These are phyloP conservation scores for Cryptosporidium ryanae DNA, from an alignment of 169 alveolate species.

Conservation along the genomic window DNA sequence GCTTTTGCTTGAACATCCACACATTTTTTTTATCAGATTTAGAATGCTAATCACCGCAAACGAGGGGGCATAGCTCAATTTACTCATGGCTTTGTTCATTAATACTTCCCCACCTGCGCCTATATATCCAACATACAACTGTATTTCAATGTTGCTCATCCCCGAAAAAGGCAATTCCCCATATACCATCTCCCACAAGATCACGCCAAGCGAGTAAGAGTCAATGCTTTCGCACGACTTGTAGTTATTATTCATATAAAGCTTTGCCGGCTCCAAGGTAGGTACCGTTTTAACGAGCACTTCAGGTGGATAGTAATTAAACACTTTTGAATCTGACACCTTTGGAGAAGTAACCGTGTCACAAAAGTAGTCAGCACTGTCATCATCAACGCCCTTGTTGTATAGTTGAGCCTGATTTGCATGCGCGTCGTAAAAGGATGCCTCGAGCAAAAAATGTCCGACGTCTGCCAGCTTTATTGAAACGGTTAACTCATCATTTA, in stretches of 20 bases:
- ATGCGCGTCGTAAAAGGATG: slow-evolving; percentile 25
- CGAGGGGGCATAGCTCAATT: too few species aligned
- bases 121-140: slow-evolving; percentile 52
- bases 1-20: slow-evolving; percentile 1
- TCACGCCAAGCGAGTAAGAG: slow-evolving; percentile 32
- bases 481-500: too few species aligned
- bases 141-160: slow-evolving; percentile 35
- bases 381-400: not conserved
- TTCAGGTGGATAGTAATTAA: slow-evolving; percentile 64
- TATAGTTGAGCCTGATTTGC: not conserved
- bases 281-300: slow-evolving; percentile 11
- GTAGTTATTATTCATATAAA: slow-evolving; percentile 7
- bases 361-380: not conserved
- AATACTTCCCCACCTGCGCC: too few species aligned
- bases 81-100: too few species aligned
- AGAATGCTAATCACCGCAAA: too few species aligned
- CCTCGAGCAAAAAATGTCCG: slow-evolving; percentile 57
- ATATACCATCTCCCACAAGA: slow-evolving; percentile 69
- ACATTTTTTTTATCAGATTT: slow-evolving; percentile 9
- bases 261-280: slow-evolving; percentile 39
- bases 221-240: slow-evolving; percentile 34
- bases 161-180: slow-evolving; percentile 73
- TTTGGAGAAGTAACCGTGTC: slow-evolving; percentile 15
- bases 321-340: not conserved
- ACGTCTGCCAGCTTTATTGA: slow-evolving; percentile 60